Base-by-base conservation (phyloP, 1,284 basidiomycete genomes). In the Porogramme epimiltina region DNA sequence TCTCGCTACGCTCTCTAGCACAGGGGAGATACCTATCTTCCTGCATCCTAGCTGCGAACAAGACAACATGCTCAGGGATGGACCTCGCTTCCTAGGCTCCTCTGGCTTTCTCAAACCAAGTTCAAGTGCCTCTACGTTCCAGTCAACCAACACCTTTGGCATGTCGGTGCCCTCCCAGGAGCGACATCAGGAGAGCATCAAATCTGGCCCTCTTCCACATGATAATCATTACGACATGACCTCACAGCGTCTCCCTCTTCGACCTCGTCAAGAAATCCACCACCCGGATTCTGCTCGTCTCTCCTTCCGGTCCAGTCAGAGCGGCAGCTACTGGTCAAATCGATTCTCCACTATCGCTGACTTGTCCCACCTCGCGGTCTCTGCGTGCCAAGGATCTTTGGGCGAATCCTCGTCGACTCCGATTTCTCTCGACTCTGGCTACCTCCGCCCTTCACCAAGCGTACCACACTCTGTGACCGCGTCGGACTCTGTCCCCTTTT, bases 11-110 rank as follows among this genome's bases (percentile, higher is more conserved):
- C 63, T 73, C 4, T 73, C 68, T 53, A 80, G 77, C 47, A 77
- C 75, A 20, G 81, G 77, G 25, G 74, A 80, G 43, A 82, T 87
- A 42, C 82, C 82, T 6, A 73, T 86, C 38, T 66, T 84, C 45
- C 67, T 83, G 54, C 75, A 79, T 45, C 28, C 52, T 16, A 62
- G 61, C 6, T 43, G 61, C 20, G 49, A 54, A 3, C 19, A 33
- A 33, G 51, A 52, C 25, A 38, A 31, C 22, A 44, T 9, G 5
- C 23, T 40, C 37, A 20, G 19, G 37, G 9, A 6, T 37, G 23
- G 24, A 45, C 38, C 13, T 38, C 40, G 23, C 40, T 47, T 18
- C 42, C 41, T 11, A 46, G 24, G 31, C 31, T 25, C 47, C 16
- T 18, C 24, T 37, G 34, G 18, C 34, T 19, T 47, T 2, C 49